Evolutionary conservation across 306 rosid genomes (phyloP).

Genomic region (Vigna trinervia): DNA sequence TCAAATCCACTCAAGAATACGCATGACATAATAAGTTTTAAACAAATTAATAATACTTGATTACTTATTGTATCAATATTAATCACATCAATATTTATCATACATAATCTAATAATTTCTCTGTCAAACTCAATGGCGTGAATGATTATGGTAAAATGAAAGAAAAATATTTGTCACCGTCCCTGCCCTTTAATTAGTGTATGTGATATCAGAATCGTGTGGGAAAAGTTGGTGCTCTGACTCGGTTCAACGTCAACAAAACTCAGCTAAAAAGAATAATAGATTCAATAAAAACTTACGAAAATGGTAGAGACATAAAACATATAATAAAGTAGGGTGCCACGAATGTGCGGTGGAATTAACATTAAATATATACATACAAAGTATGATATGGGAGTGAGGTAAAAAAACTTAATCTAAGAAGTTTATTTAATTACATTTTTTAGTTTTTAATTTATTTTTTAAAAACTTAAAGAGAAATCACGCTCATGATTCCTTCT

Average conservation of each 20-base stretch:
- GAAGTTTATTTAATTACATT: not conserved
- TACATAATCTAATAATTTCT: too few relatives aligned
- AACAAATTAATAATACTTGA: too few relatives aligned
- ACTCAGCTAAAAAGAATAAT: not conserved
- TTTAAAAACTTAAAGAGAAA: not conserved
- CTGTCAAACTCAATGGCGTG: not conserved
- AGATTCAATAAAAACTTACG: not conserved
- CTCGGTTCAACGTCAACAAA: not conserved
- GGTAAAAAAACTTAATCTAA: not conserved
- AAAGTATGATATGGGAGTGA: not conserved
- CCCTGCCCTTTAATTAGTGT: not conserved
- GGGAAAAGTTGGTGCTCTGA: not conserved
- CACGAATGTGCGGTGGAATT: too few relatives aligned
- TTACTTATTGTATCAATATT: too few relatives aligned
- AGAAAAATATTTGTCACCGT: not conserved
- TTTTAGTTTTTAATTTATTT: not conserved
- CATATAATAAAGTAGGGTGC: not conserved
- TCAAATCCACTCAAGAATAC: constrained; percentile 32
- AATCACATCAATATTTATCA: too few relatives aligned
- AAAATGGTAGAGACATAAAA: not conserved
- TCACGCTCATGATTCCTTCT: too few relatives aligned
- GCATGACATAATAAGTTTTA: too few relatives aligned
- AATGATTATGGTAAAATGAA: not conserved
- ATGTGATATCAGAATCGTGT: not conserved
- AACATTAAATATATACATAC: too few relatives aligned